Evolutionary conservation across 129 eudicot species (phyloP).

Genomic region (Pseudognaphalium luteoalbum): DNA sequence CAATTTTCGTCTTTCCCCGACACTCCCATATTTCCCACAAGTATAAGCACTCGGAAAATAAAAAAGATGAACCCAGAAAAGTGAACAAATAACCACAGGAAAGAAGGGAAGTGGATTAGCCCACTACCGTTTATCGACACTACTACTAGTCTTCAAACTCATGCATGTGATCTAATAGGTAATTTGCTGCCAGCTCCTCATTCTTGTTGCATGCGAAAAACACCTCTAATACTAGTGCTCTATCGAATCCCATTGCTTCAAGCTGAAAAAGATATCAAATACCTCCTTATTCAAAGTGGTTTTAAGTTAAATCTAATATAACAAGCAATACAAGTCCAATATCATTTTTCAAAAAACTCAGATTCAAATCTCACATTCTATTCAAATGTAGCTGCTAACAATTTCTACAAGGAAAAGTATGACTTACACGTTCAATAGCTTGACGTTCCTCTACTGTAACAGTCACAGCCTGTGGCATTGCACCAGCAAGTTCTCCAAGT

Average conservation of each 20-base stretch:
- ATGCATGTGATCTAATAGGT: conserved; percentile 74
- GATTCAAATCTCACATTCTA: background rate
- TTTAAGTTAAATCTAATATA: background rate
- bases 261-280: conserved; percentile 42
- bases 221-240: conserved; percentile 66
- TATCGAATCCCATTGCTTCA: conserved; percentile 79
- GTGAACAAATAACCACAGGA: conserved; percentile 24
- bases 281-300: background rate
- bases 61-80: conserved; percentile 17
- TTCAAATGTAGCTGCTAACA: background rate
- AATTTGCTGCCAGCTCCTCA: conserved; percentile 84
- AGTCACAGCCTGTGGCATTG: conserved; percentile 73
- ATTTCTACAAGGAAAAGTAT: background rate
- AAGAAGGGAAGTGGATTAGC: background rate
- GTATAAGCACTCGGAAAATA: conserved; percentile 43
- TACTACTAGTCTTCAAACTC: conserved; percentile 56
- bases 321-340: background rate
- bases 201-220: conserved; percentile 89
- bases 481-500: conserved; percentile 62
- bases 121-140: conserved; percentile 29
- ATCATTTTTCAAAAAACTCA: too few relatives aligned
- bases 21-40: conserved; percentile 35
- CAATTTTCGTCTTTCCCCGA: conserved; percentile 24
- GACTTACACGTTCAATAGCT: conserved; percentile 85
- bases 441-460: conserved; percentile 91